Base-by-base conservation (phyloP, 495 filamentous ascomycete genomes). In the Cenococcum geophilum region DNA sequence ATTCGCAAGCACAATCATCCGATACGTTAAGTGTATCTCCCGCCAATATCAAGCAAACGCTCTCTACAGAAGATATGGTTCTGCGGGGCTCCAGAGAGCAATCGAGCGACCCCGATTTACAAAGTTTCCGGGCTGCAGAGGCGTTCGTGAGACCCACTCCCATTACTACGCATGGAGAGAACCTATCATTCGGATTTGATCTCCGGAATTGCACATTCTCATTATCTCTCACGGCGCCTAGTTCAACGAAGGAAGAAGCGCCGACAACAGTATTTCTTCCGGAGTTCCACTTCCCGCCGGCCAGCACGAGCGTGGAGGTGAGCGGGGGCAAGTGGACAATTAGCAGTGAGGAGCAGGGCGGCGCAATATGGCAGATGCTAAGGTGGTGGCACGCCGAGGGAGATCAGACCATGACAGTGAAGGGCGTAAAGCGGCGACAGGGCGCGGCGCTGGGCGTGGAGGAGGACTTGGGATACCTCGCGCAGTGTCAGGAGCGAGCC, bases 381-480 rank as follows among this genome's bases (percentile, higher is more conserved):
- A 80, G 79, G 64, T 98, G 93, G 93, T 95, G 89, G 89, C 91
- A 97, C 74, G 84, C 81, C 4, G 84, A 84, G 49, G 95, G 92
- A 0, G 80, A 90, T 60, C 92, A 97, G 74, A 81, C 77, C 23
- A 79, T 97, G 64, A 89, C 80, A 63, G 78, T 97, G 20, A 85
- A 82, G 57, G 93, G 93, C 0, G 76, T 91, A 14, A 83, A 86
- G 71, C 79, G 80, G 58, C 83, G 82, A 68, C 75, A 78, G 18
- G 81, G 81, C 5, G 18, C 67, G 57, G 58, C 63, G 58, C 72
- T 78, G 21, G 78, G 78, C 0, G 18, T 63, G 62, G 69, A 72
- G 63, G 83, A 88, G 45, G 86, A 86, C 51, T 77, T 87, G 61
- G 80, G 80, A 4, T 87, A 87, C 71, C 67, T 87, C 36, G 69